Evolutionary conservation across 768 basidiomycete genomes (phyloP).

Genomic region (Kwoniella europaea): DNA sequence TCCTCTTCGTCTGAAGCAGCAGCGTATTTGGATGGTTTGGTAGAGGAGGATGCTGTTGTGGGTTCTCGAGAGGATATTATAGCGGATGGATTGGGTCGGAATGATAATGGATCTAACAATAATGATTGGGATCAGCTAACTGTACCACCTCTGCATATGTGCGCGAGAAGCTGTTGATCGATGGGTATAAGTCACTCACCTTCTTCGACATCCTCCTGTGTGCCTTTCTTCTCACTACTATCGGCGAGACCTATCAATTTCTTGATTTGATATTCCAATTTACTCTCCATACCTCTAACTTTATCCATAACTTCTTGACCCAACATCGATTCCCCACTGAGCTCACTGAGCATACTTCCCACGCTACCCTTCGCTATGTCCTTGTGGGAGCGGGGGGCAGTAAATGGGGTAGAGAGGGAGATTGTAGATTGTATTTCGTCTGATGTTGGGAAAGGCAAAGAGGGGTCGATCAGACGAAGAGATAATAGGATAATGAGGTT

Average conservation of each 20-base stretch:
- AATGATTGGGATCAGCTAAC: conserved; percentile 21
- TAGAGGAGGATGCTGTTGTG: background rate
- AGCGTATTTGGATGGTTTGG: conserved; percentile 33
- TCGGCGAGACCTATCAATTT: conserved; percentile 82
- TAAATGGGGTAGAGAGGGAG: conserved; percentile 19
- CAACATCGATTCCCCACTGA: conserved; percentile 79
- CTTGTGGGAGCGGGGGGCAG: conserved; percentile 6
- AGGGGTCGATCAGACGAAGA: conserved; percentile 25
- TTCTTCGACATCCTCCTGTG: conserved; percentile 63
- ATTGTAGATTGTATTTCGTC: conserved; percentile 20
- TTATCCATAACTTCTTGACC: conserved; percentile 85
- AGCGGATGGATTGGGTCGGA: conserved; percentile 84
- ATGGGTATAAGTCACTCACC: conserved; percentile 61
- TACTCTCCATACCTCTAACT: conserved; percentile 76
- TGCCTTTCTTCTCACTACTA: conserved; percentile 55
- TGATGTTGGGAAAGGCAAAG: conserved; percentile 9
- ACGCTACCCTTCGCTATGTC: background rate
- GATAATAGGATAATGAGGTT: conserved; percentile 71
- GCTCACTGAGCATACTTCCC: conserved; percentile 60
- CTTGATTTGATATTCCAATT: conserved; percentile 94
- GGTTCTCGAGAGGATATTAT: conserved; percentile 60
- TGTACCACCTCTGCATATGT: too few species aligned
- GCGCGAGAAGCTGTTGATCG: background rate
- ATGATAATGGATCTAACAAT: conserved; percentile 79
- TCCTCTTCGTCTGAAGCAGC: conserved; percentile 32